Evolutionary conservation across 768 basidiomycete genomes (phyloP), one percentile per base, ranked within the genome.

Genomic region (Pleurotus citrinopileatus): DNA sequence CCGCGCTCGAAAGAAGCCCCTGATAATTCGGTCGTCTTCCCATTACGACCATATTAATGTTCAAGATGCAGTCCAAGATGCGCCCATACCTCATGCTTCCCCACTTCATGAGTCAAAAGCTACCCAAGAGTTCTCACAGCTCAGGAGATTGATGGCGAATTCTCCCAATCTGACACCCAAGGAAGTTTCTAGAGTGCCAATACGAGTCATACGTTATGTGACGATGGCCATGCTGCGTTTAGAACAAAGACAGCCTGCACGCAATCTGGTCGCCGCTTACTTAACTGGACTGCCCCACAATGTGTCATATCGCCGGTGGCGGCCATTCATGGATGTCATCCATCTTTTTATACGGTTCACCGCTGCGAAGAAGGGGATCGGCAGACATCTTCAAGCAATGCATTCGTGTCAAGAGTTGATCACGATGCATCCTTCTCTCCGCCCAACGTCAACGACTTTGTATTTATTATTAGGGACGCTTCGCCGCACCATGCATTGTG

Each of bases 391-490:
- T 60, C 63, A 72, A 26, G 67, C 71, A 47, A 76, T 76, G 36
- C 70, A 71, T 57, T 70, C 70, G 15, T 69, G 87, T 52, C 60
- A 70, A 40, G 67, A 68, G 19, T 66, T 87, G 19, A 61, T 86
- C 42, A 63, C 60, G 26, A 57, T 75, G 43, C 78, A 85, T 61
- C 73, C 74, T 13, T 66, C 67, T 40, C 63, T 91, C 20, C 71
- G 63, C 23, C 88, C 89, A 15, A 82, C 77, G 37, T 69, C 85
- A 20, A 74, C 72, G 17, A 88, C 87, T 3, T 63, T 90, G 17
- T 79, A 76, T 60, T 68, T 85, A 40, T 68, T 89, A 37, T 74
- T 91, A 25, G 69, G 75, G 25, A 71, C 79, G 42, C 70, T 91
- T 48, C 69, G 68, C 38, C 61, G 66, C 44, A 76, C 74, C 28